Conservation (phyloP, 2,329 filamentous ascomycete genomes). For the Arthrobotrys musiformis region DNA sequence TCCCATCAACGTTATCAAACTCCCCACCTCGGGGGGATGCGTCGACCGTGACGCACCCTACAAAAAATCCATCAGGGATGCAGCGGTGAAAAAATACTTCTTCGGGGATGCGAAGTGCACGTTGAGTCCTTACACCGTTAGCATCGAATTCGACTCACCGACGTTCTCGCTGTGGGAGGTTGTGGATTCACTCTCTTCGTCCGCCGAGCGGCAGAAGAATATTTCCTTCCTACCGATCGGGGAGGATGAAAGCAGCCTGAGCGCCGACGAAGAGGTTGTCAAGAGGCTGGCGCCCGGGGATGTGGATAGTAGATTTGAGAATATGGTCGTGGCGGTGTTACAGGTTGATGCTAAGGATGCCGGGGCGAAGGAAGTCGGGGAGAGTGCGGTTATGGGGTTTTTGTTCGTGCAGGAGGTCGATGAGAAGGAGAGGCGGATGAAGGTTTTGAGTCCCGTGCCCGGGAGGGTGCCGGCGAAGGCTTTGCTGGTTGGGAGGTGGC, state of each 20-base stretch:
- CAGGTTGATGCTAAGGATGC: constrained; percentile 75
- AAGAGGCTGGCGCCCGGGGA: constrained; percentile 66
- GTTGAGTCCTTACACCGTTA: constrained; percentile 86
- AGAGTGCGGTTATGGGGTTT: constrained; percentile 88
- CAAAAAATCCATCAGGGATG: constrained; percentile 77
- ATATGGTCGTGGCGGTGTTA: constrained; percentile 86
- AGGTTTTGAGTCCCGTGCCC: constrained; percentile 83
- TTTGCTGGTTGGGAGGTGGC: constrained; percentile 67
- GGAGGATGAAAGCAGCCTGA: constrained; percentile 64
- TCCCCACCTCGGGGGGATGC: constrained; percentile 87
- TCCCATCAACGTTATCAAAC: constrained; percentile 78
- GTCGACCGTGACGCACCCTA: constrained; percentile 79
- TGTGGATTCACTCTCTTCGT: constrained; percentile 66
- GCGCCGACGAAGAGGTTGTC: constrained; percentile 69
- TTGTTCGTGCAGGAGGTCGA: constrained; percentile 87
- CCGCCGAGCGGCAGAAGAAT: constrained; percentile 46
- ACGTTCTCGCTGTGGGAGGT: constrained; percentile 74
- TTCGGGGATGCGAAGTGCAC: constrained; percentile 82
- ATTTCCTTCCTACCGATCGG: constrained; percentile 62
- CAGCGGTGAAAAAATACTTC: constrained; percentile 90
- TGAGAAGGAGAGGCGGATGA: constrained; percentile 80
- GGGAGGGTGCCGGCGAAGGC: constrained; percentile 82
- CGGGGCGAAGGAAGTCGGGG: constrained; percentile 76
- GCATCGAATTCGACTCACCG: constrained; percentile 77
- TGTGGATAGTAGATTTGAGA: constrained; percentile 71